phyloP scores from a whole-genome alignment of 257 asterid genomes.

The Cynanchum wilfordii region DNA sequence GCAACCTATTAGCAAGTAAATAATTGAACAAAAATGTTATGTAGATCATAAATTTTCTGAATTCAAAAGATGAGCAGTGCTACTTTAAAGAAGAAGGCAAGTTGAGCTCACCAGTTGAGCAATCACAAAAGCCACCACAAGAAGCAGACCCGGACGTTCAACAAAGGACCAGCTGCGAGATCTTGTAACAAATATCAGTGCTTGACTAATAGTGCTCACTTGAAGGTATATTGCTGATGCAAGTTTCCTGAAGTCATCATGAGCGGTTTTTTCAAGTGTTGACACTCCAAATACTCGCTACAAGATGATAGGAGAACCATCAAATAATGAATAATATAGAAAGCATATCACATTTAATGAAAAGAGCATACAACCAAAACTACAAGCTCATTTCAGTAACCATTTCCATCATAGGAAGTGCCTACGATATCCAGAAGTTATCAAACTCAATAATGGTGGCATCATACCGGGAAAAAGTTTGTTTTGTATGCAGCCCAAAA shows the following conservation, averaged over 20 bases:
- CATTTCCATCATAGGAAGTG: neutral
- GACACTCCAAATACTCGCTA: constrained; percentile 83
- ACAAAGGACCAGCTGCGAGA: constrained; percentile 88
- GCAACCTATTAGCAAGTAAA: constrained; percentile 54
- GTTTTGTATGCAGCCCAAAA: constrained; percentile 95
- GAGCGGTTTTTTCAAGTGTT: constrained; percentile 85
- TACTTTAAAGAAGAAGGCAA: neutral
- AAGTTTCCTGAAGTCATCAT: constrained; percentile 88
- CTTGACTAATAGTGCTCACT: constrained; percentile 97
- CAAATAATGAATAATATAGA: constrained; percentile 1
- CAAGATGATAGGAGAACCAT: constrained; percentile 8
- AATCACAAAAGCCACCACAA: constrained; percentile 64
- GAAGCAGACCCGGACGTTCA: constrained; percentile 92
- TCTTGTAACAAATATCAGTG: constrained; percentile 89
- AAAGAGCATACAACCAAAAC: neutral
- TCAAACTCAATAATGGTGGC: constrained; percentile 9
- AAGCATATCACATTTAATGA: neutral
- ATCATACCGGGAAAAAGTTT: constrained; percentile 73
- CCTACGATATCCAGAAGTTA: neutral
- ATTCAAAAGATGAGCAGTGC: neutral
- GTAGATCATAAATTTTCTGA: neutral
- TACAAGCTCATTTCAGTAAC: neutral
- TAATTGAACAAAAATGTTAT: neutral
- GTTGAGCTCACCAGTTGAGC: constrained; percentile 69
- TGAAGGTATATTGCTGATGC: constrained; percentile 95